Conservation (phyloP, 129 eudicot species). For the Flaveria robusta region DNA sequence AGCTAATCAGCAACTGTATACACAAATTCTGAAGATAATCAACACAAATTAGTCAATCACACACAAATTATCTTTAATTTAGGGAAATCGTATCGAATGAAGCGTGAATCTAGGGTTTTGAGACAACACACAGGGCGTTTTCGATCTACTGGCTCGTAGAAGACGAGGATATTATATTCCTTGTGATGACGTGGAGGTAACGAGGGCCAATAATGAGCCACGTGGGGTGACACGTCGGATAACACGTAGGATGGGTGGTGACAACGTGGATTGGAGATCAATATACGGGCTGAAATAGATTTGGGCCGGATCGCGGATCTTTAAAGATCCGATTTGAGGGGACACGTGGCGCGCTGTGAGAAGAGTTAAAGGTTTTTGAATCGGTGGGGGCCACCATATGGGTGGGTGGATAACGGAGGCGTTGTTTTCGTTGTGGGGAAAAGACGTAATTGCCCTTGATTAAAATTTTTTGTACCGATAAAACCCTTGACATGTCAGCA, state of each 20-base stretch:
- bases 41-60: background rate
- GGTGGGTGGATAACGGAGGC: too few species aligned
- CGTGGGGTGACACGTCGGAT: background rate
- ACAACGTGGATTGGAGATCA: conserved; percentile 45
- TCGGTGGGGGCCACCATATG: too few species aligned
- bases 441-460: conserved; percentile 26
- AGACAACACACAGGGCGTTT: conserved; percentile 2
- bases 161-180: conserved; percentile 35
- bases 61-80: too few species aligned
- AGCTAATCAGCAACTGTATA: conserved; percentile 12
- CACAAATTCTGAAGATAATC: background rate
- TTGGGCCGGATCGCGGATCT: conserved; percentile 46
- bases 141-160: conserved; percentile 33
- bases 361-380: conserved; percentile 42
- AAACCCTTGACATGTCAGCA: conserved; percentile 33
- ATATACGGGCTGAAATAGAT: conserved; percentile 34
- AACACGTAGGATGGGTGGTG: conserved; percentile 32
- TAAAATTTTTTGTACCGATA: background rate
- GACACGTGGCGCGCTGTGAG: conserved; percentile 52
- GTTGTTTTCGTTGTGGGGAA: background rate
- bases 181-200: conserved; percentile 41
- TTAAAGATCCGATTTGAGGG: conserved; percentile 41
- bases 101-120: conserved; percentile 26
- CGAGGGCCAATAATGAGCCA: conserved; percentile 47
- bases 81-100: conserved; percentile 16